Evolutionary conservation across 2,329 filamentous ascomycete species (phyloP), one percentile per base, ranked within the genome.

Genomic region (Aureobasidium sp.): DNA sequence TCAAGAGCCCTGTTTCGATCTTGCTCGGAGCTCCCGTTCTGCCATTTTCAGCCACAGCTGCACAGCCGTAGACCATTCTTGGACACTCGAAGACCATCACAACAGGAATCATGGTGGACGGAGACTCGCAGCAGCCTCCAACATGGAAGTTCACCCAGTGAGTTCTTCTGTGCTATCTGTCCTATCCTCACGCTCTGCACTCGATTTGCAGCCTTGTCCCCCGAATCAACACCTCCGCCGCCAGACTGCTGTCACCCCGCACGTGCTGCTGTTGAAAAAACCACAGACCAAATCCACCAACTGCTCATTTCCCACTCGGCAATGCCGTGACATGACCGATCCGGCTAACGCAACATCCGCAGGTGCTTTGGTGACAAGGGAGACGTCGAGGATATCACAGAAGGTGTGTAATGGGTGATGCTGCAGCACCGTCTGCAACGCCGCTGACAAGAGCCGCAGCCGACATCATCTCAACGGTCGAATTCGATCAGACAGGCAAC

Each of bases 101-200:
- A 35, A 19, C 37, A 57, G 47, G 58, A 65, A 91, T 85, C 78
- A 96, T 97, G 90, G 90, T 93, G 79, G 90, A 96, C 82, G 86
- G 95, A 77, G 80, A 86, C 60, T 60, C 64, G 57, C 58, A 61
- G 75, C 89, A 83, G 79, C 85, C 88, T 76, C 90, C 90, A 70
- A 97, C 90, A 75, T 97, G 91, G 91, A 97, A 97, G 80, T 97
- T 97, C 77, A 97, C 91, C 73, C 91, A 97, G 90, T 95, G 87
- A 74, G 89, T 68, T 25, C 48, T 54, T 51, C 32, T 56, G 21
- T 14, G n/a, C n/a, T n/a, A n/a, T n/a, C n/a, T n/a, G n/a, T n/a
- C n/a, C n/a, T n/a, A n/a, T n/a, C n/a, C n/a, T n/a, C n/a, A n/a
- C n/a, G n/a, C n/a, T n/a, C n/a, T n/a, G n/a, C n/a, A n/a, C n/a